Evolutionary conservation across 306 rosid genomes (phyloP), one percentile per base, ranked within the genome.

Genomic region (Quercus mongolica): DNA sequence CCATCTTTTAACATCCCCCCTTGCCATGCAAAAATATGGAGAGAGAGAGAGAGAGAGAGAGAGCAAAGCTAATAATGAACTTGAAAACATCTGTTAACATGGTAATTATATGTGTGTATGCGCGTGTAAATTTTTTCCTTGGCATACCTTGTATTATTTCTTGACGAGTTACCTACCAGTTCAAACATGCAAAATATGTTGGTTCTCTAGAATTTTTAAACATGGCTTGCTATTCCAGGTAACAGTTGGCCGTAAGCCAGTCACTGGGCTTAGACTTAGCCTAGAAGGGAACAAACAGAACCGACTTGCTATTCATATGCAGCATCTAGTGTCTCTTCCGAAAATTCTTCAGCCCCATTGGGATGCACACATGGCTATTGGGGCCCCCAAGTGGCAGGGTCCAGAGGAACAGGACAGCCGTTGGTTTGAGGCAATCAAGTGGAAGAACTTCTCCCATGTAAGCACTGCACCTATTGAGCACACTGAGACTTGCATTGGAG

Each of bases 371-470:
- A 79, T 96, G 85, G 97, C 98, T 74, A 93, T 96, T 19, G 99
- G 99, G 57, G 99, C 99, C 26, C 99, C 97, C 35, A 90, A 81
- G 84, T 96, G 99, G 99, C 98, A 91, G 58, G 99, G 99, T 71
- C 99, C 98, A 0, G 99, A 96, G 85, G 99, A 96, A 90, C 99
- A 96, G 88, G 99, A 96, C 76, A 96, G 99, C 83, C 97, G 98
- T 64, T 96, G 99, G 99, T 96, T 96, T 20, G 99, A 96, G 71
- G 94, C 98, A 14, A 96, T 96, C 84, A 96, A 96, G 81, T 96
- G 99, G 99, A 96, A 96, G 89, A 96, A 91, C 86, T 96, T 96
- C 89, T 96, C 99, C 76, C 98, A 96, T 20, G 99, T 96, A 73
- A 96, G 99, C 90, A 96, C 99, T 2, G 98, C 99, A 21, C 99